Evolutionary conservation across 1,139 yeast species (phyloP).

Genomic region (Taphrina populina): DNA sequence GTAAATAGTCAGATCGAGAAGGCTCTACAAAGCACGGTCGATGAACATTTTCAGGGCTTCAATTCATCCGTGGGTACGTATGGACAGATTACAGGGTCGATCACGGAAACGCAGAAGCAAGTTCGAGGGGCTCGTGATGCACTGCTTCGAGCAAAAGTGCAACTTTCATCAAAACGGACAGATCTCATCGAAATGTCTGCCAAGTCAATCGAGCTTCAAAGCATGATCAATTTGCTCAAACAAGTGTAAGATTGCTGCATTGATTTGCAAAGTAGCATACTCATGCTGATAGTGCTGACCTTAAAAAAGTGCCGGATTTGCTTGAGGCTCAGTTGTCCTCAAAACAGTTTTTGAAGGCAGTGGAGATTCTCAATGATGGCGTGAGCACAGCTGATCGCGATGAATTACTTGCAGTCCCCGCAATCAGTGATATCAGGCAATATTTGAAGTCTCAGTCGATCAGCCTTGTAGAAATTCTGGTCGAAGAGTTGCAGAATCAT

Average conservation of each 20-base stretch:
- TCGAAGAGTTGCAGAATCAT: slow-evolving; percentile 74
- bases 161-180: slow-evolving; percentile 57
- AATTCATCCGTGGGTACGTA: slow-evolving; percentile 79
- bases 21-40: slow-evolving; percentile 68
- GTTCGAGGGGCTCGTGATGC: slow-evolving; percentile 55
- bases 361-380: slow-evolving; percentile 59
- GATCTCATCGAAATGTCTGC: slow-evolving; percentile 63
- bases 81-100: slow-evolving; percentile 57
- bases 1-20: slow-evolving; percentile 57
- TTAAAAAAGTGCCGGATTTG: slow-evolving; percentile 60
- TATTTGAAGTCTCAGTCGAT: slow-evolving; percentile 34
- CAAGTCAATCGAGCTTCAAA: slow-evolving; percentile 61
- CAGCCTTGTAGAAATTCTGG: slow-evolving; percentile 53
- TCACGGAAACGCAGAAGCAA: slow-evolving; percentile 59
- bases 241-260: slow-evolving; percentile 15
- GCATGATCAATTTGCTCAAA: slow-evolving; percentile 68
- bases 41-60: slow-evolving; percentile 73
- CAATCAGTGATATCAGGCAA: slow-evolving; percentile 35
- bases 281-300: slow-evolving; percentile 55
- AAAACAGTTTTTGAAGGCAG: slow-evolving; percentile 69
- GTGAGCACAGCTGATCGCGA: slow-evolving; percentile 58
- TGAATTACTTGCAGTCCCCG: slow-evolving; percentile 56
- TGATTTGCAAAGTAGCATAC: neutral
- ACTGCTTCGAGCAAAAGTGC: slow-evolving; percentile 53
- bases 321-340: slow-evolving; percentile 66